These are phyloP conservation scores for Globisporangium emineosum DNA, from an alignment of 352 stramenopile species.

Conservation along the genomic window DNA sequence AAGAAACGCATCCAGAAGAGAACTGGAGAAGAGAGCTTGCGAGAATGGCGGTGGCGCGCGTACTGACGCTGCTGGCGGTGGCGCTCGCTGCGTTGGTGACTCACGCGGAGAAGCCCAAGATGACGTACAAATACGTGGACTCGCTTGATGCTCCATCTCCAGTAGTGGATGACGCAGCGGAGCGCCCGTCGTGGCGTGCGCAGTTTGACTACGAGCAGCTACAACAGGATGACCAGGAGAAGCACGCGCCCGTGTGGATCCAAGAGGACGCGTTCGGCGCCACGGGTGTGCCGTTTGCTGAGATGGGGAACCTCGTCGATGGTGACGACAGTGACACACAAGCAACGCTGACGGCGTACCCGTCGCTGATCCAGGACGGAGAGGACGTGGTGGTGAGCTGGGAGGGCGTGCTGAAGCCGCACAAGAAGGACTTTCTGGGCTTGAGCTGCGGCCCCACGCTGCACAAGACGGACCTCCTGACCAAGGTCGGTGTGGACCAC, in stretches of 20 bases:
- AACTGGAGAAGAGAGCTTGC: too few relatives aligned
- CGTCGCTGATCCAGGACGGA: constrained; percentile 44
- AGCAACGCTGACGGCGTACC: constrained; percentile 9
- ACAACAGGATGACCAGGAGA: neutral
- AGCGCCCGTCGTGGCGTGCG: constrained; percentile 5
- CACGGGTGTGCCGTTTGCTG: neutral
- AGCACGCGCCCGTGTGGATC: constrained; percentile 6
- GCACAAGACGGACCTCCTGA: constrained; percentile 52
- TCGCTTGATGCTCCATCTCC: neutral
- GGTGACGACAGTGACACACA: neutral
- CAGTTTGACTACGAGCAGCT: constrained; percentile 7
- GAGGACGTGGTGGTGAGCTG: constrained; percentile 76
- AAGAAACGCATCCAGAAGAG: too few relatives aligned
- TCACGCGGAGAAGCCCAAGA: neutral
- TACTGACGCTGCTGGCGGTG: neutral
- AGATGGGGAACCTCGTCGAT: neutral
- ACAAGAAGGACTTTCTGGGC: constrained; percentile 61
- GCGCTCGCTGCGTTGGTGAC: neutral
- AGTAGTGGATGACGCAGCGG: neutral
- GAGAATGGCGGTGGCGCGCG: neutral
- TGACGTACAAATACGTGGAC: neutral
- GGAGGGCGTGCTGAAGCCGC: constrained; percentile 38
- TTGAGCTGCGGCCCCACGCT: constrained; percentile 64
- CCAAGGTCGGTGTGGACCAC: constrained; percentile 38
- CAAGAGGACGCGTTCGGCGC: neutral